A percentile compares a stretch with the other conserved stretches of the same genome.
phyloP scores from a whole-genome alignment of 176 grass and related monocot species.

The Tillandsia fasciculata region DNA sequence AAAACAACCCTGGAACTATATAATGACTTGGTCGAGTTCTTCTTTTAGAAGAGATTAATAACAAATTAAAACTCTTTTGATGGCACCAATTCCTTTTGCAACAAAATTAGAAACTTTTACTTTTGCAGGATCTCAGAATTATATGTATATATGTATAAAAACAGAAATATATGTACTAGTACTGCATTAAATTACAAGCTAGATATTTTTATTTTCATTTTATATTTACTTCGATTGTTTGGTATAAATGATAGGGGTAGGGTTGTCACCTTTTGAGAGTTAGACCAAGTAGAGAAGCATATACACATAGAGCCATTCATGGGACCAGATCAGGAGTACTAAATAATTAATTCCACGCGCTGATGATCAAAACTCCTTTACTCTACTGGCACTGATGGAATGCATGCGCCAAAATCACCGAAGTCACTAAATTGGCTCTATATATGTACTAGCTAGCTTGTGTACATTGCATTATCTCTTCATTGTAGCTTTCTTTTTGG shows the following conservation, averaged over 20 bases:
- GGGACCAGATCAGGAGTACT: constrained; percentile 1
- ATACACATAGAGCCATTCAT: background rate
- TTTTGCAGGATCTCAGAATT: no score
- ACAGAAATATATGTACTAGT: background rate
- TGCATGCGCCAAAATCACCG: constrained; percentile 7
- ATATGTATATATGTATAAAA: no score
- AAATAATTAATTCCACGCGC: background rate
- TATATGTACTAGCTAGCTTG: background rate
- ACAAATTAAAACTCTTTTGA: no score
- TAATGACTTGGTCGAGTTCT: no score
- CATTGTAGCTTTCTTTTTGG: background rate
- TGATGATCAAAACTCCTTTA: background rate
- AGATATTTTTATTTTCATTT: background rate
- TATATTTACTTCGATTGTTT: background rate
- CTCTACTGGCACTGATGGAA: background rate
- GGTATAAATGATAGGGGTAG: background rate
- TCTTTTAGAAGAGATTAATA: no score
- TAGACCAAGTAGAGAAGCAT: background rate
- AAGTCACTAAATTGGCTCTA: constrained; percentile 7
- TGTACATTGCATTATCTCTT: background rate
- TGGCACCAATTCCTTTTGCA: no score
- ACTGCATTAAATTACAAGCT: background rate
- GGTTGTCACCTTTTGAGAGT: constrained; percentile 3
- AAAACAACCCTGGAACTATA: no score
- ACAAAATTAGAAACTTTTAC: no score